A percentile compares a stretch with the other conserved stretches of the same genome.
Conservation (phyloP, 2,329 filamentous ascomycete genomes). For the Neofusicoccum sp. region DNA sequence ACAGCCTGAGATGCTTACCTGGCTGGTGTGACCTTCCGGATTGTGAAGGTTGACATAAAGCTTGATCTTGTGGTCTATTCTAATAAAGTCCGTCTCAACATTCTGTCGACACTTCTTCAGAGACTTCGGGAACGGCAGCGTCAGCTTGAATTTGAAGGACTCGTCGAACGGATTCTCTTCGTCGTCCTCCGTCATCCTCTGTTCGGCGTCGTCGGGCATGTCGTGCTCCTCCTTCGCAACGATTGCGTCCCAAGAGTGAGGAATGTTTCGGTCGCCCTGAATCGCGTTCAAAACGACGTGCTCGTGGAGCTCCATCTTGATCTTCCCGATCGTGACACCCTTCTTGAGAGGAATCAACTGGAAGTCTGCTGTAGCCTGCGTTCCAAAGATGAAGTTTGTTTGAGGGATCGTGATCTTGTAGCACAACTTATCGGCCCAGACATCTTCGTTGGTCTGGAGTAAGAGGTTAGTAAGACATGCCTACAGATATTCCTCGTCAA, state of each 20-base stretch:
- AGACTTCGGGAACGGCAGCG: slow-evolving; percentile 73
- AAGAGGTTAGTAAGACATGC: neutral
- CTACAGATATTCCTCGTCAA: too few species aligned
- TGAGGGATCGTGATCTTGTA: slow-evolving; percentile 93
- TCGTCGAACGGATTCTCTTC: slow-evolving; percentile 51
- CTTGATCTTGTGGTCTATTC: slow-evolving; percentile 89
- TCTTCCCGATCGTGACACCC: slow-evolving; percentile 80
- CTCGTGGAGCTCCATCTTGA: slow-evolving; percentile 80
- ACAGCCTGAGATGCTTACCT: slow-evolving; percentile 56
- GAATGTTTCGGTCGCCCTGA: slow-evolving; percentile 35
- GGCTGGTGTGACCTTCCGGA: slow-evolving; percentile 90
- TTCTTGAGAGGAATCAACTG: slow-evolving; percentile 87
- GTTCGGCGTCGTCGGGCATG: slow-evolving; percentile 37
- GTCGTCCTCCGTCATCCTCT: slow-evolving; percentile 29
- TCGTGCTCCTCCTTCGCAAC: slow-evolving; percentile 38
- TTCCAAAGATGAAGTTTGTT: slow-evolving; percentile 93
- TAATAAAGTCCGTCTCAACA: slow-evolving; percentile 85
- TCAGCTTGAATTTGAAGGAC: slow-evolving; percentile 62
- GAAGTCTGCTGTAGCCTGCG: slow-evolving; percentile 81
- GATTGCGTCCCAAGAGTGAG: slow-evolving; percentile 28
- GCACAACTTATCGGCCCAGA: slow-evolving; percentile 97
- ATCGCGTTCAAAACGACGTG: slow-evolving; percentile 48
- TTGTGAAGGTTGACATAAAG: slow-evolving; percentile 90
- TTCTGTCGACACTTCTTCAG: slow-evolving; percentile 86
- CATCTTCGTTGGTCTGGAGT: slow-evolving; percentile 77